These are phyloP conservation scores for Nothophytophthora sp. DNA, from an alignment of 352 stramenopile species.

Conservation along the genomic window DNA sequence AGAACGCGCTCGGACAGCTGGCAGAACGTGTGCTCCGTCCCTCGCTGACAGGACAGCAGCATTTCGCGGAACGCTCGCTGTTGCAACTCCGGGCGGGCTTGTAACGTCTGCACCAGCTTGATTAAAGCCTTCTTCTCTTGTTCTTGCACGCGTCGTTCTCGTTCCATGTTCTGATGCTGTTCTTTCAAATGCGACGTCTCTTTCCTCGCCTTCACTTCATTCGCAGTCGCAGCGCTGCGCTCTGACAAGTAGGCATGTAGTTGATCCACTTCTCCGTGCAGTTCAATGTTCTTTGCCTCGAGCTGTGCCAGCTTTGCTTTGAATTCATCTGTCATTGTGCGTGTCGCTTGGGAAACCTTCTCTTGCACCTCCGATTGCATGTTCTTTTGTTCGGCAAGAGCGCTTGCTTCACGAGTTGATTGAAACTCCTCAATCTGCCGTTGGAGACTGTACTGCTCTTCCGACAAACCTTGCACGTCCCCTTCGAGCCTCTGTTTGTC, in stretches of 20 bases:
- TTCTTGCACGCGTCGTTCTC: constrained; percentile 12
- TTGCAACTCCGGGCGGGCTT: constrained; percentile 41
- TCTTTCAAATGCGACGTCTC: constrained; percentile 20
- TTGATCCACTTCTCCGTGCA: background rate
- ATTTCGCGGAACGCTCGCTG: constrained; percentile 44
- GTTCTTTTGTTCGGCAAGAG: constrained; percentile 1
- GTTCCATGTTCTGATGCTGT: constrained; percentile 19
- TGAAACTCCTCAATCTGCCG: constrained; percentile 22
- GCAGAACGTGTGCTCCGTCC: constrained; percentile 27
- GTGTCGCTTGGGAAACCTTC: background rate
- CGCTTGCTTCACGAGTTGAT: constrained; percentile 8
- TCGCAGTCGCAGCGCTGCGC: background rate
- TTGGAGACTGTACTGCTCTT: constrained; percentile 36
- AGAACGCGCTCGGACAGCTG: constrained; percentile 25
- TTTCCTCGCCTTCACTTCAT: constrained; percentile 8
- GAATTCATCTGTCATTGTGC: background rate
- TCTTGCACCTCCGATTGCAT: background rate
- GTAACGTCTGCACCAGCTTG: constrained; percentile 43
- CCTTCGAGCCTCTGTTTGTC: constrained; percentile 36
- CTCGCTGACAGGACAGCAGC: constrained; percentile 30
- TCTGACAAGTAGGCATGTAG: constrained; percentile 5
- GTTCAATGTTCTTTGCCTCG: constrained; percentile 8
- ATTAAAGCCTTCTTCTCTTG: constrained; percentile 25
- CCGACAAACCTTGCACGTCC: constrained; percentile 17
- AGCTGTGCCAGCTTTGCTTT: constrained; percentile 2